Conservation (phyloP, 352 stramenopile genomes). For the Phytopythium boreale region DNA sequence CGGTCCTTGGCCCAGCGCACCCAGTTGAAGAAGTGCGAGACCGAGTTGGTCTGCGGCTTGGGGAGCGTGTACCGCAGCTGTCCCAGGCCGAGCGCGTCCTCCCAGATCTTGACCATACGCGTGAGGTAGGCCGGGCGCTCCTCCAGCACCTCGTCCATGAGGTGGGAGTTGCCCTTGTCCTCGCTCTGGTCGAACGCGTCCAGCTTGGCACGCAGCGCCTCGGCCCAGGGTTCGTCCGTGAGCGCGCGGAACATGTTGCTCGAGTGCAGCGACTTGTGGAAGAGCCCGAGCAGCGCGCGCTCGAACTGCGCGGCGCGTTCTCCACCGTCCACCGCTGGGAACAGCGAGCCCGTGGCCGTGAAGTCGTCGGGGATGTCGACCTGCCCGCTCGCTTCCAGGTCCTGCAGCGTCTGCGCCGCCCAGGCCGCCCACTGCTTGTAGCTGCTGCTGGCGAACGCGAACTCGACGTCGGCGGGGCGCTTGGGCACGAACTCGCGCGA, state of each 20-base stretch:
- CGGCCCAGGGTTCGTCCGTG: slow-evolving; percentile 44
- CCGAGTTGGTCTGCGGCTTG: slow-evolving; percentile 51
- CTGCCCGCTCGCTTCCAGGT: slow-evolving; percentile 26
- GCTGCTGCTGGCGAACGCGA: slow-evolving; percentile 41
- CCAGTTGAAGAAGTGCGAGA: slow-evolving; percentile 76
- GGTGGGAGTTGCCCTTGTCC: slow-evolving; percentile 25
- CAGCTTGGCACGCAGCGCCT: slow-evolving; percentile 58
- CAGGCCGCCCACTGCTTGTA: slow-evolving; percentile 63
- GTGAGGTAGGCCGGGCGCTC: slow-evolving; percentile 56
- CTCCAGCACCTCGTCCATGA: slow-evolving; percentile 20
- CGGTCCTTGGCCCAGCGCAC: slow-evolving; percentile 81
- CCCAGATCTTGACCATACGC: slow-evolving; percentile 57
- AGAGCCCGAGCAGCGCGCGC: slow-evolving; percentile 59
- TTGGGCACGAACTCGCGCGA: slow-evolving; percentile 70
- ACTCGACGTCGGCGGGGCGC: slow-evolving; percentile 10
- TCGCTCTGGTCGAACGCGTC: slow-evolving; percentile 41
- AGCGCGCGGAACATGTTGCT: slow-evolving; percentile 61
- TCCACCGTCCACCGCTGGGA: slow-evolving; percentile 47
- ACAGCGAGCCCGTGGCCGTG: slow-evolving; percentile 46
- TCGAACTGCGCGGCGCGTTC: slow-evolving; percentile 43
- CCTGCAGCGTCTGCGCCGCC: slow-evolving; percentile 43
- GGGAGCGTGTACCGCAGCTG: slow-evolving; percentile 72
- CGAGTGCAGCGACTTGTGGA: slow-evolving; percentile 41
- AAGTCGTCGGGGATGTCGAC: slow-evolving; percentile 53
- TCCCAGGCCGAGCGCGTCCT: slow-evolving; percentile 44